Conservation (phyloP, 345 rosid genomes). For the Bruguiera gymnorhiza region DNA sequence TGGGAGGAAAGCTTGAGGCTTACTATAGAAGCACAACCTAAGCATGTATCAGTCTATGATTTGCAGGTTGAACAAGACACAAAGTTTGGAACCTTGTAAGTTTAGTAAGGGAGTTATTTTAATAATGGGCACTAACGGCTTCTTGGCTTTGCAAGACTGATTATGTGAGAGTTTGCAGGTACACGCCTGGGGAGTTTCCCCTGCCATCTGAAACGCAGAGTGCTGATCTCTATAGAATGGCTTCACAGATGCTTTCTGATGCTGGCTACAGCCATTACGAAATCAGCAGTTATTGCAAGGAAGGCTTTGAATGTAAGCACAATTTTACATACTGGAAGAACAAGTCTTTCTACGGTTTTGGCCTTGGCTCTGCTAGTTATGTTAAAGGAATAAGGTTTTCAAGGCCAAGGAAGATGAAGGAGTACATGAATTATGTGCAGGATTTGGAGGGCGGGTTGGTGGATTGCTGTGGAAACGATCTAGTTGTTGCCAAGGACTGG, state of each 20-base stretch:
- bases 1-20: slow-evolving; percentile 82
- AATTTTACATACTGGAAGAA: slow-evolving; percentile 85
- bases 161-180: slow-evolving; percentile 43
- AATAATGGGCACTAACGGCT: background rate
- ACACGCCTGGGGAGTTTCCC: slow-evolving; percentile 83
- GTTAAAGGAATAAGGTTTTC: slow-evolving; percentile 78
- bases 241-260: slow-evolving; percentile 56
- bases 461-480: slow-evolving; percentile 30
- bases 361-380: slow-evolving; percentile 93
- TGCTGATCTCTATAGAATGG: slow-evolving; percentile 73
- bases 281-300: slow-evolving; percentile 71
- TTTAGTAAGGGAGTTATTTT: slow-evolving; percentile 3
- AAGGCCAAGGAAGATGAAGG: slow-evolving; percentile 78
- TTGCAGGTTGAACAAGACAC: slow-evolving; percentile 97
- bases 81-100: slow-evolving; percentile 76
- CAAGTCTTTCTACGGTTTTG: slow-evolving; percentile 77
- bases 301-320: slow-evolving; percentile 74
- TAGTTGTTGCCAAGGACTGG: slow-evolving; percentile 52
- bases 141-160: slow-evolving; percentile 1
- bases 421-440: slow-evolving; percentile 54
- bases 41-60: slow-evolving; percentile 88
- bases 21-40: slow-evolving; percentile 53
- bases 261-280: slow-evolving; percentile 81
- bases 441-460: slow-evolving; percentile 53
- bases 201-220: slow-evolving; percentile 78